phyloP scores from a whole-genome alignment of 345 rosid genomes.

The Euphorbia lathyris region DNA sequence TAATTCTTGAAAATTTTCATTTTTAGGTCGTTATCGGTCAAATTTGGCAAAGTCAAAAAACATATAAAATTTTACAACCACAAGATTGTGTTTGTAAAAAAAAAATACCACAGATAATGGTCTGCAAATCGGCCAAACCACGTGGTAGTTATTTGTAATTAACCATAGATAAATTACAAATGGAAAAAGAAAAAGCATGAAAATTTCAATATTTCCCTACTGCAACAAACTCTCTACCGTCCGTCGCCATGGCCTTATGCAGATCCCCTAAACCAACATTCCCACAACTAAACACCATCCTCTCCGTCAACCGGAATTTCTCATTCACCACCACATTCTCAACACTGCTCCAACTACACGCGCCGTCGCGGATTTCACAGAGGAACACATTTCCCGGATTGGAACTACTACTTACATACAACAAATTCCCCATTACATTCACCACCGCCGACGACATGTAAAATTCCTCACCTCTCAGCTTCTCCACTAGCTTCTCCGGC shows the following conservation, averaged over 20 bases:
- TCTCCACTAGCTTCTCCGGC: slow-evolving; percentile 43
- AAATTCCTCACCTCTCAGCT: slow-evolving; percentile 28
- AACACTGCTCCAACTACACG: slow-evolving; percentile 42
- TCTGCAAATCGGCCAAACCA: no score
- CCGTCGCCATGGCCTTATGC: slow-evolving; percentile 32
- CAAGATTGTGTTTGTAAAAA: no score
- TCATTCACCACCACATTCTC: slow-evolving; percentile 27
- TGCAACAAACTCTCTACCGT: slow-evolving; percentile 18
- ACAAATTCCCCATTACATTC: slow-evolving; percentile 31
- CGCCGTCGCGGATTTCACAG: slow-evolving; percentile 40
- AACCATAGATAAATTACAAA: no score
- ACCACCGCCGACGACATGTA: slow-evolving; percentile 32
- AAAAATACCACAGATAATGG: no score
- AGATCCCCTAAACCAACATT: slow-evolving; percentile 48
- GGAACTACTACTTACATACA: slow-evolving; percentile 32
- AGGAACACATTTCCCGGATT: slow-evolving; percentile 33
- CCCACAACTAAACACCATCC: slow-evolving; percentile 41
- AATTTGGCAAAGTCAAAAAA: no score
- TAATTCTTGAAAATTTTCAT: no score
- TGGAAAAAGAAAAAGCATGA: neutral
- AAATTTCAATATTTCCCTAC: neutral
- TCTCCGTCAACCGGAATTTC: slow-evolving; percentile 13
- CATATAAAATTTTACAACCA: no score
- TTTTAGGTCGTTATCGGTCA: no score
- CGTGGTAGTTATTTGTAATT: no score